A percentile compares a stretch with the other conserved stretches of the same genome.
These are phyloP conservation scores for Fusarium kyushuense DNA, from an alignment of 2,329 filamentous ascomycete genomes.

Conservation along the genomic window DNA sequence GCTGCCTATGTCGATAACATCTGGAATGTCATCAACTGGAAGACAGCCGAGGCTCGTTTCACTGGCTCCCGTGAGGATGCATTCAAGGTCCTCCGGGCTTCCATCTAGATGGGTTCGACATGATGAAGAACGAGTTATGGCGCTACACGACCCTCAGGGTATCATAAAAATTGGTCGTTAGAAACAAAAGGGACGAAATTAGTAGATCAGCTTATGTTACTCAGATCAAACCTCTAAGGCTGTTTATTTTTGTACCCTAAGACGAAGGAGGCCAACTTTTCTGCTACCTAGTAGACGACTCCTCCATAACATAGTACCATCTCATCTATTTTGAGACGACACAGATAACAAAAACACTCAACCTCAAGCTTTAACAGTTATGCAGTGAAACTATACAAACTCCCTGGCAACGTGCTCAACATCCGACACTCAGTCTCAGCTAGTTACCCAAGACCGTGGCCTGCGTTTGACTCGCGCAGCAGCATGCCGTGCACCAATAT, in stretches of 20 bases:
- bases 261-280: too few relatives aligned
- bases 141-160: neutral
- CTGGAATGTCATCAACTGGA: slow-evolving; percentile 85
- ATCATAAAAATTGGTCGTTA: too few relatives aligned
- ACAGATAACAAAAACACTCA: neutral
- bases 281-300: too few relatives aligned
- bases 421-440: slow-evolving; percentile 43
- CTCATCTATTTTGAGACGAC: neutral
- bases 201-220: too few relatives aligned
- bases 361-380: neutral
- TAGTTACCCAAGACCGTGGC: slow-evolving; percentile 29
- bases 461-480: slow-evolving; percentile 30
- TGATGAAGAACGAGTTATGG: neutral
- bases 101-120: slow-evolving; percentile 49
- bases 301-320: neutral
- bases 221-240: too few relatives aligned
- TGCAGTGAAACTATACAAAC: slow-evolving; percentile 11
- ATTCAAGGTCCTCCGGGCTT: slow-evolving; percentile 59
- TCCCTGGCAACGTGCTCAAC: slow-evolving; percentile 33
- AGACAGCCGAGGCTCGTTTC: slow-evolving; percentile 74
- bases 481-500: slow-evolving; percentile 15
- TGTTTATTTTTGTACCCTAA: too few relatives aligned
- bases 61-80: slow-evolving; percentile 60
- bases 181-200: too few relatives aligned
- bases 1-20: slow-evolving; percentile 80